Evolutionary conservation across 208 protist genomes (phyloP).

Genomic region (Herpetomonas tarakana): DNA sequence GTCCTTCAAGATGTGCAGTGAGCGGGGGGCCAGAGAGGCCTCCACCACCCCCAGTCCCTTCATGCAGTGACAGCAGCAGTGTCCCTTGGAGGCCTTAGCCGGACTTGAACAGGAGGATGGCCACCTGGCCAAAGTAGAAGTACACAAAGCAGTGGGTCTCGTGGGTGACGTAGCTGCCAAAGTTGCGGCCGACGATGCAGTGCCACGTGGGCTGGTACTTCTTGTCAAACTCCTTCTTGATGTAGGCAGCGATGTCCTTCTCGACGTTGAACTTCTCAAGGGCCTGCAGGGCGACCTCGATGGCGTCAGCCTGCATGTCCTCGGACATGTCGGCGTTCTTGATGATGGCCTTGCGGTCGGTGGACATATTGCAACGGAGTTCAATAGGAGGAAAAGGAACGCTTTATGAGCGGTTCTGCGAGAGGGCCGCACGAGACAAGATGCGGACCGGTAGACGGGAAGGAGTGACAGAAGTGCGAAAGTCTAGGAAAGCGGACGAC

Average conservation of each 20-base stretch:
- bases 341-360: conserved; percentile 88
- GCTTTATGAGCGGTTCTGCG: not conserved
- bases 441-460: no score
- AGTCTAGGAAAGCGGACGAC: no score
- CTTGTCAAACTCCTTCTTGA: conserved; percentile 99
- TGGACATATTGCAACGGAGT: no score
- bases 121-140: conserved; percentile 99
- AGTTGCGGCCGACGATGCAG: conserved; percentile 99
- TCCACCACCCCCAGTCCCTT: no score
- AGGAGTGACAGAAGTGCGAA: no score
- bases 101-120: conserved; percentile 98
- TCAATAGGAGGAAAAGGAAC: conserved; percentile 1
- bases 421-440: no score
- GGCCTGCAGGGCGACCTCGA: conserved; percentile 97
- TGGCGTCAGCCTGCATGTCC: conserved; percentile 98
- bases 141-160: conserved; percentile 99
- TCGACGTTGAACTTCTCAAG: conserved; percentile 99
- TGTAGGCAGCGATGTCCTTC: conserved; percentile 99
- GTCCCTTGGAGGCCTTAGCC: no score
- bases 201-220: conserved; percentile 99
- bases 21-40: no score
- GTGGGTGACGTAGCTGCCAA: conserved; percentile 99
- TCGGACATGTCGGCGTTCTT: conserved; percentile 97
- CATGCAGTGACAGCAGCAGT: no score
- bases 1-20: no score